phyloP scores from a whole-genome alignment of 78 protist genomes.

The Planoprotostelium fungivorum region DNA sequence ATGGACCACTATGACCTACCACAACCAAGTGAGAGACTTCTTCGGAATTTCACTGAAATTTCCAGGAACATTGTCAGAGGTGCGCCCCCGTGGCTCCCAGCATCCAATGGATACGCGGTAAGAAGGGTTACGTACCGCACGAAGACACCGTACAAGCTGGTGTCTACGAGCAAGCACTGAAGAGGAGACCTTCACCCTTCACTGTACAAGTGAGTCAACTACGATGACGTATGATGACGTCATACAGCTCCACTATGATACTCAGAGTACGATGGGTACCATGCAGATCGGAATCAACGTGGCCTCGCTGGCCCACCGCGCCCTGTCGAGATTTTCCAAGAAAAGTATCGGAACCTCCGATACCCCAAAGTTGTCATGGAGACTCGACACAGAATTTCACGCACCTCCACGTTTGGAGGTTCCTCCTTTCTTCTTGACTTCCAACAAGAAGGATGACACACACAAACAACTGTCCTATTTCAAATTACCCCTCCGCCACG shows the following conservation, averaged over 20 bases:
- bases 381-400: background rate
- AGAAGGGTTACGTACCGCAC: background rate
- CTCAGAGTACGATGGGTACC: background rate
- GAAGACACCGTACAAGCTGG: background rate
- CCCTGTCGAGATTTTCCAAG: background rate
- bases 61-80: background rate
- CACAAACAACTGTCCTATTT: background rate
- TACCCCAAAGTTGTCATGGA: background rate
- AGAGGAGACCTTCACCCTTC: background rate
- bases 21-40: background rate
- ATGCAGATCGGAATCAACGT: background rate
- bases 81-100: background rate
- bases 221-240: too few species aligned
- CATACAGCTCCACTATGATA: background rate
- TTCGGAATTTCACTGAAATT: background rate
- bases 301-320: background rate
- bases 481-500: background rate
- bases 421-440: background rate
- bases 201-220: too few species aligned
- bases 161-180: background rate
- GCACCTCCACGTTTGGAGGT: background rate
- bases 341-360: background rate
- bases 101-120: background rate
- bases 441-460: background rate
- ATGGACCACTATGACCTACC: background rate